phyloP scores from a whole-genome alignment of 2,329 filamentous ascomycete genomes.

The Pyrenophora teres region DNA sequence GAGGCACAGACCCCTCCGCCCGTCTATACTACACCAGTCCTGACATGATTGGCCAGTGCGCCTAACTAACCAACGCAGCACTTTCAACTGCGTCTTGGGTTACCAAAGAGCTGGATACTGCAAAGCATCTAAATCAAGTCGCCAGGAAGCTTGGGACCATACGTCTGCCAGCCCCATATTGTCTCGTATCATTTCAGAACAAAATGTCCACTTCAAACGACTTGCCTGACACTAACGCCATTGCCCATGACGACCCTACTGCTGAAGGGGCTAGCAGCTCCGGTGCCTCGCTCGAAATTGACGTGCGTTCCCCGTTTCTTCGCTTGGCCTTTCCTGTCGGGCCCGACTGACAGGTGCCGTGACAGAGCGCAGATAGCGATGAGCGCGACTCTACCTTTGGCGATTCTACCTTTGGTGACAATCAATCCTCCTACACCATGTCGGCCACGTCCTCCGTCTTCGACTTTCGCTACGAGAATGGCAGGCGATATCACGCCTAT shows the following conservation, averaged over 20 bases:
- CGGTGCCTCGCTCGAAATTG: slow-evolving; percentile 34
- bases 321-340: slow-evolving; percentile 5
- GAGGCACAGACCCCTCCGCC: slow-evolving; percentile 9
- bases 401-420: slow-evolving; percentile 17
- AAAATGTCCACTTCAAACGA: slow-evolving; percentile 6
- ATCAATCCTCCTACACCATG: slow-evolving; percentile 30
- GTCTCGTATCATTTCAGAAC: not conserved
- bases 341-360: slow-evolving; percentile 17
- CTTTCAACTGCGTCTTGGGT: slow-evolving; percentile 11
- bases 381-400: slow-evolving; percentile 38
- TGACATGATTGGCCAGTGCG: slow-evolving; percentile 14
- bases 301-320: slow-evolving; percentile 23
- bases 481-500: slow-evolving; percentile 40
- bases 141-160: not conserved
- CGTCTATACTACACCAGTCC: not conserved
- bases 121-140: slow-evolving; percentile 8
- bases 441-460: slow-evolving; percentile 39
- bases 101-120: slow-evolving; percentile 10
- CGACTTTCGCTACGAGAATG: slow-evolving; percentile 39
- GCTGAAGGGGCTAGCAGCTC: slow-evolving; percentile 29
- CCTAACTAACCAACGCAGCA: slow-evolving; percentile 12
- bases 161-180: not conserved
- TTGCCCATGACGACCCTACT: slow-evolving; percentile 2
- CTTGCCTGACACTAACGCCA: slow-evolving; percentile 1
- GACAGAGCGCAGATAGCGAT: slow-evolving; percentile 23